Evolutionary conservation across 1,284 basidiomycete genomes (phyloP).

Genomic region (Bjerkandera adusta): DNA sequence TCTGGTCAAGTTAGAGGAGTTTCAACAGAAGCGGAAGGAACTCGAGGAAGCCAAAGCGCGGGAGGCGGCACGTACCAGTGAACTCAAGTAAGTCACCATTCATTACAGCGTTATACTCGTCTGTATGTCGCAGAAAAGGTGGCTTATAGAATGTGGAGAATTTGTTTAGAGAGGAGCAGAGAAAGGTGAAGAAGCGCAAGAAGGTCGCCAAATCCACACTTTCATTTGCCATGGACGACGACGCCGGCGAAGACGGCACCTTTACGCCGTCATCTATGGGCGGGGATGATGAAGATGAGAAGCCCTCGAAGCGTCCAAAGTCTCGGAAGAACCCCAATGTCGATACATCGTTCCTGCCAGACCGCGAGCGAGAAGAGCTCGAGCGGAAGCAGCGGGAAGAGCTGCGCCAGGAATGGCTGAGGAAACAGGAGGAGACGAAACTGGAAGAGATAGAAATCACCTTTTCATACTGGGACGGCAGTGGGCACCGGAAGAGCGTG

Average conservation of each 20-base stretch:
- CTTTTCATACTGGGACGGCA: slow-evolving; percentile 99
- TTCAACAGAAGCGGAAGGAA: slow-evolving; percentile 84
- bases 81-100: slow-evolving; percentile 74
- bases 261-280: slow-evolving; percentile 38
- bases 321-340: slow-evolving; percentile 94
- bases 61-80: slow-evolving; percentile 80
- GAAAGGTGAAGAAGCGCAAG: slow-evolving; percentile 90
- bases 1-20: slow-evolving; percentile 91
- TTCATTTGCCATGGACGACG: slow-evolving; percentile 89
- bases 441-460: slow-evolving; percentile 88
- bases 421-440: slow-evolving; percentile 87
- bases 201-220: slow-evolving; percentile 79
- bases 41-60: slow-evolving; percentile 91
- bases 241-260: slow-evolving; percentile 47
- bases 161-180: slow-evolving; percentile 82
- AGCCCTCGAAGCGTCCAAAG: slow-evolving; percentile 67
- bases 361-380: slow-evolving; percentile 91
- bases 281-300: slow-evolving; percentile 37
- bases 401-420: slow-evolving; percentile 88
- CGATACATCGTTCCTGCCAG: slow-evolving; percentile 97
- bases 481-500: slow-evolving; percentile 93
- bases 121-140: slow-evolving; percentile 27
- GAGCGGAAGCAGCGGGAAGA: slow-evolving; percentile 89
- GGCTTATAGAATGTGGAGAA: slow-evolving; percentile 76
- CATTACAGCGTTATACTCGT: slow-evolving; percentile 8